Percentiles rank a stretch among this genome's conserved stretches.
Conservation (phyloP, 1,139 yeast genomes). For the Kluyveromyces marxianus region DNA sequence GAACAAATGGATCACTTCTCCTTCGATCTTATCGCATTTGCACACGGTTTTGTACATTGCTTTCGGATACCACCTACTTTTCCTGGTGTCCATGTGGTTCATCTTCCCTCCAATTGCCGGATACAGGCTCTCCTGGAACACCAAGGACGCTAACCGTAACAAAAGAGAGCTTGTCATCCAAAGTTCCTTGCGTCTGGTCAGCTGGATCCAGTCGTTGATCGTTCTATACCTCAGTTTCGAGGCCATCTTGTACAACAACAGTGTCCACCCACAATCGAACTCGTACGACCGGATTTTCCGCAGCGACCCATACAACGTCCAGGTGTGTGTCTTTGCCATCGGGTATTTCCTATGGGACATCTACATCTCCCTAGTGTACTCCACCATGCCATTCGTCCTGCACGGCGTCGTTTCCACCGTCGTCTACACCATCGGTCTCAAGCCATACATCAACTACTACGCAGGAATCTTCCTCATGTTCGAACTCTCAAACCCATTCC, state of each 20-base stretch:
- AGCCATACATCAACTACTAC: slow-evolving; percentile 78
- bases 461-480: slow-evolving; percentile 78
- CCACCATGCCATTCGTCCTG: slow-evolving; percentile 63
- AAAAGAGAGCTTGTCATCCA: slow-evolving; percentile 18
- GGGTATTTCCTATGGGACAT: slow-evolving; percentile 96
- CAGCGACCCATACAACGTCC: slow-evolving; percentile 64
- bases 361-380: slow-evolving; percentile 52
- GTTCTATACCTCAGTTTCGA: slow-evolving; percentile 24
- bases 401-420: slow-evolving; percentile 80
- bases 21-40: slow-evolving; percentile 19
- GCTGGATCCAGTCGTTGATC: slow-evolving; percentile 27
- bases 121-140: slow-evolving; percentile 11
- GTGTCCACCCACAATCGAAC: slow-evolving; percentile 12
- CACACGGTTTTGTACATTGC: slow-evolving; percentile 27
- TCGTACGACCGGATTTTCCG: slow-evolving; percentile 52
- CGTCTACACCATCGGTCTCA: slow-evolving; percentile 57
- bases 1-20: slow-evolving; percentile 16
- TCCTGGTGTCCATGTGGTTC: slow-evolving; percentile 19
- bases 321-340: slow-evolving; percentile 61
- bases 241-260: slow-evolving; percentile 10
- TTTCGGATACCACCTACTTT: slow-evolving; percentile 24
- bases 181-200: slow-evolving; percentile 28
- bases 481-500: slow-evolving; percentile 89
- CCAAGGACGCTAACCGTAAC: slow-evolving; percentile 2
- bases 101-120: slow-evolving; percentile 23